Conservation (phyloP, 1,284 basidiomycete genomes). For the Lentinula novae-zelandiae region DNA sequence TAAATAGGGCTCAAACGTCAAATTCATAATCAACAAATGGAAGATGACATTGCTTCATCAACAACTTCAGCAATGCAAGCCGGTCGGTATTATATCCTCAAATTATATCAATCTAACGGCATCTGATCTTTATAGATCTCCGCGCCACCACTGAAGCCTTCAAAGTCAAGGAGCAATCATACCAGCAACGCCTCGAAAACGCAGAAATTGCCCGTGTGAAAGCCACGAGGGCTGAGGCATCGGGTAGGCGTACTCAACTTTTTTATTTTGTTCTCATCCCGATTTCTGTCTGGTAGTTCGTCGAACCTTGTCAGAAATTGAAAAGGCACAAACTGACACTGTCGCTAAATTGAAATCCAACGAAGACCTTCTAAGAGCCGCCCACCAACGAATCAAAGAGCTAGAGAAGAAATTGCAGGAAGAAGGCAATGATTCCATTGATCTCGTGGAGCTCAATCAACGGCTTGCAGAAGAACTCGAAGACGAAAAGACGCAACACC, state of each 20-base stretch:
- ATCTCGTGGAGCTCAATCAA: conserved; percentile 59
- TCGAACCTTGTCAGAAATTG: conserved; percentile 58
- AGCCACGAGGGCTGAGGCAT: conserved; percentile 59
- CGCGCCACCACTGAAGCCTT: conserved; percentile 62
- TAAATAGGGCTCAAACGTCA: conserved; percentile 53
- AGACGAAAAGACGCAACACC: conserved; percentile 72
- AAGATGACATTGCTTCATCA: conserved; percentile 60
- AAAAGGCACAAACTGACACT: conserved; percentile 53
- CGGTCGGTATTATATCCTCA: conserved; percentile 33
- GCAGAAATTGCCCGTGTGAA: conserved; percentile 68
- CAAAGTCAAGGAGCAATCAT: conserved; percentile 59
- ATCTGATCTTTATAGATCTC: conserved; percentile 39
- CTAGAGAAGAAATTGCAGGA: conserved; percentile 66
- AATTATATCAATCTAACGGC: neutral
- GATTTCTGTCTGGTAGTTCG: conserved; percentile 38
- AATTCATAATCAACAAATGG: conserved; percentile 59
- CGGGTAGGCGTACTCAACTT: conserved; percentile 37
- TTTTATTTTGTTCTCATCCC: neutral
- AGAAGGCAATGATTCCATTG: conserved; percentile 64
- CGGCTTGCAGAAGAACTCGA: conserved; percentile 71
- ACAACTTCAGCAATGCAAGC: conserved; percentile 58
- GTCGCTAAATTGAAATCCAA: conserved; percentile 50
- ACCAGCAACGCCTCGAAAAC: conserved; percentile 62
- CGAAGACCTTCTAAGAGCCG: conserved; percentile 46
- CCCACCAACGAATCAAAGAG: conserved; percentile 56